Base-by-base conservation (phyloP, 805 yeast genomes). In the Metschnikowia proteae region DNA sequence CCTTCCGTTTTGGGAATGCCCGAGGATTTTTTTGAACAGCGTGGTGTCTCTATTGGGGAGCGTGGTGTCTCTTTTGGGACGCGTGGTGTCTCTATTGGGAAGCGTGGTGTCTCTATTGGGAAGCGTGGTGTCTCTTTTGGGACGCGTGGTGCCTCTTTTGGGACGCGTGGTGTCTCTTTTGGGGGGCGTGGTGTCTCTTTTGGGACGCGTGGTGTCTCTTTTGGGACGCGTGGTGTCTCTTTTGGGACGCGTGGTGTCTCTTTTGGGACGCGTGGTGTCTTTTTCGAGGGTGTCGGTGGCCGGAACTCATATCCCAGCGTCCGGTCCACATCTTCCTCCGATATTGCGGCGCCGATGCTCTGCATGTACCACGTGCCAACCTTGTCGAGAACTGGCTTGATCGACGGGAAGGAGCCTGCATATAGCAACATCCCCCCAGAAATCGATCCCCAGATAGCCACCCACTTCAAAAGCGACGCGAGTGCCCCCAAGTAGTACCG, bases 391-490 rank as follows among this genome's bases (percentile, higher is more conserved):
- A 39, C 9, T 7, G 43, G 29, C 36, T n/a, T 32, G n/a, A 40
- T n/a, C 7, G 25, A 5, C 2, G 43, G 35, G 6, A 40, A n/a
- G 6, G 36, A 8, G 2, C 74, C 74, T n/a, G 58, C 41, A 53
- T 67, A 68, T 67, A 70, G 64, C 34, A 56, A 56, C 8, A 55
- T 50, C 0, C 57, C 60, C 11, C 63, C 69, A 1, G 62, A 31
- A 4, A 65, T 34, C 1, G 56, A 47, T 1, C 56, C 62, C 65
- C 68, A 64, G 1, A 65, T 26, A 3, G 60, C 30, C 4, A 59
- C 66, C 35, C 63, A 41, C 45, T 62, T 62, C 17, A 64, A 32
- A 22, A 65, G 44, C 34, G 57, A 51, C 13, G 60, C 57, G 11
- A 55, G 41, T 11, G 56, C 48, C 9, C 49, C 43, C 2, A 62